These are phyloP conservation scores for Saitozyma sp. DNA, from an alignment of 768 basidiomycete genomes.

Conservation along the genomic window DNA sequence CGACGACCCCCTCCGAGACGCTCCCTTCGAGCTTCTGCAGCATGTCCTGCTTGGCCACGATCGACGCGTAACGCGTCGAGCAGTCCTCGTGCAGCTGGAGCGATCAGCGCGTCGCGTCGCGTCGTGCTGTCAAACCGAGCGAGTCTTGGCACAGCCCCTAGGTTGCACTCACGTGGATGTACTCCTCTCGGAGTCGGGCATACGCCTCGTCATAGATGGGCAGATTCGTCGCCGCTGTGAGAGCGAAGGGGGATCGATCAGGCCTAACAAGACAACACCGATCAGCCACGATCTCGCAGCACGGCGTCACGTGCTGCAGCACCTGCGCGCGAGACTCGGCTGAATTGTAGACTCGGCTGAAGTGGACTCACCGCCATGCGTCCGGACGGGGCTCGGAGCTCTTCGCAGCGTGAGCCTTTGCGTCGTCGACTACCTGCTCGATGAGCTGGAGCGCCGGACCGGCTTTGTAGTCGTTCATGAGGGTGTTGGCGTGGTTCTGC, in stretches of 20 bases:
- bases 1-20: conserved; percentile 35
- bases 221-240: conserved; percentile 43
- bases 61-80: conserved; percentile 23
- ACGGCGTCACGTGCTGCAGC: neutral
- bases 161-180: conserved; percentile 30
- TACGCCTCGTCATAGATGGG: conserved; percentile 48
- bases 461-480: conserved; percentile 39
- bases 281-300: neutral
- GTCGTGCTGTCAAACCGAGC: neutral
- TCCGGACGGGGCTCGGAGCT: conserved; percentile 20
- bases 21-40: conserved; percentile 28
- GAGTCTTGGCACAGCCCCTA: neutral
- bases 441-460: conserved; percentile 34
- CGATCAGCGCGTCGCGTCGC: neutral
- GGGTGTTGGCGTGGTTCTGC: conserved; percentile 15
- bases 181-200: conserved; percentile 38
- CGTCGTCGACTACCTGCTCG: conserved; percentile 40
- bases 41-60: conserved; percentile 28
- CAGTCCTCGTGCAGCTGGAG: conserved; percentile 35
- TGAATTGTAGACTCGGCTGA: no score
- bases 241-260: conserved; percentile 39
- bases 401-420: conserved; percentile 20
- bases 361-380: conserved; percentile 46
- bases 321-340: no score
- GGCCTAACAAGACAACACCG: conserved; percentile 20